phyloP scores from a whole-genome alignment of 306 rosid species.

The Pterocarpus macrocarpus region DNA sequence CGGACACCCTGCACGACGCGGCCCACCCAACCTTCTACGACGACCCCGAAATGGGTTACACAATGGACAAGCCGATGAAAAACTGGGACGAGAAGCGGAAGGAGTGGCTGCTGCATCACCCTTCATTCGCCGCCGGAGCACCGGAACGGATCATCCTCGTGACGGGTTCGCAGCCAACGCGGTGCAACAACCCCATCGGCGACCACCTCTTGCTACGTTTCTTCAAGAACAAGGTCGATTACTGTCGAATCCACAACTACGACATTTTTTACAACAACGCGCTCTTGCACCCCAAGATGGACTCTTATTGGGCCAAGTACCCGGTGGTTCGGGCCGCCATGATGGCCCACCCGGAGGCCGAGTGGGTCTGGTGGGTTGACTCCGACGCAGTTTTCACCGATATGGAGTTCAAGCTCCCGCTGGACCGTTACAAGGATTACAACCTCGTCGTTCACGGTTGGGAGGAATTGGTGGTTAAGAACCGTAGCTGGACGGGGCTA shows the following conservation, averaged over 20 bases:
- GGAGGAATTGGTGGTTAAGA: conserved; percentile 54
- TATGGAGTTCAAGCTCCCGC: conserved; percentile 74
- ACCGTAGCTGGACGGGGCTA: conserved; percentile 76
- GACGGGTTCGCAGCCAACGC: conserved; percentile 74
- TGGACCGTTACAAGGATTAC: conserved; percentile 63
- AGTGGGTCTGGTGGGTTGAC: conserved; percentile 95
- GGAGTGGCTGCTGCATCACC: conserved; percentile 67
- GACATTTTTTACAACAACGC: conserved; percentile 75
- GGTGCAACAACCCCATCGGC: conserved; percentile 71
- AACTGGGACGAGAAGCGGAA: conserved; percentile 76
- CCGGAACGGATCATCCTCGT: conserved; percentile 46
- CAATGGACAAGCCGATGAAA: conserved; percentile 61
- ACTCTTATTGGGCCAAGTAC: conserved; percentile 75
- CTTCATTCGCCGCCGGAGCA: conserved; percentile 52
- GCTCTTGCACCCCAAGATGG: conserved; percentile 65
- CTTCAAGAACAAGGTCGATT: conserved; percentile 84
- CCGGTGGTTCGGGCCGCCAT: conserved; percentile 74
- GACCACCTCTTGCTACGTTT: conserved; percentile 66
- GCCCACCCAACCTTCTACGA: conserved; percentile 62
- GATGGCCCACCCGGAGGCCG: conserved; percentile 82
- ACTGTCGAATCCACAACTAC: conserved; percentile 72
- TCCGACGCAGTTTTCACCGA: conserved; percentile 80
- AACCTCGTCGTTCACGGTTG: conserved; percentile 77
- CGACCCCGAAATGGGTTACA: conserved; percentile 61
- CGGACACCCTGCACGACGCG: conserved; percentile 47